Base-by-base conservation (phyloP, 371 early-diverging fungal species). In the Chytridium lagenaria region DNA sequence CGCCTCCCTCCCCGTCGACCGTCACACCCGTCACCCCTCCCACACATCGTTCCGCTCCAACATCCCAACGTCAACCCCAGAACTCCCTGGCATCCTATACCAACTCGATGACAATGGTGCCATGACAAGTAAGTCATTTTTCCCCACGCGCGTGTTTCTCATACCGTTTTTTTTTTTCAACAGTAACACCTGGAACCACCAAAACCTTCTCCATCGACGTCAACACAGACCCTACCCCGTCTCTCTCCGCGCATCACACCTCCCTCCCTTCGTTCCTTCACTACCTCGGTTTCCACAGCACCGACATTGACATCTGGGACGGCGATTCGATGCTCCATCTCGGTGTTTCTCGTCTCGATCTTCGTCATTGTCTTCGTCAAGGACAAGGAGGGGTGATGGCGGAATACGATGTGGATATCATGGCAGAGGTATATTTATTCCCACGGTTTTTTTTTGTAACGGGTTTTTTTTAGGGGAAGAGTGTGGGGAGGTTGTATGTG, bases 231-330 rank as follows among this genome's bases (percentile, higher is more conserved):
- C 19, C 67, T 7, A 40, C 66, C 30, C 28, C 70, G 7, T 26
- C 61, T 1, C 59, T 66, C 23, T 71, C 23, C 33, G 28, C 78
- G 0, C 38, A 31, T 3, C 59, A 77, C 26, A 70, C 55, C 64
- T 59, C 59, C 22, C 50, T 74, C 10, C 31, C 64, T 44, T 63
- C 71, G 22, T 67, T 83, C 37, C 51, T 71, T 3, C 59, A 70
- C 40, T 83, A 84, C 55, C 16, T 84, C 33, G 68, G 63, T 7
- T 26, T n/a, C 10, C 72, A 73, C 16, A 15, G 71, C 2, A 44
- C 83, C 5, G 51, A 74, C 37, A 73, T 84, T 44, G 81, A 82
- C 66, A 67, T 81, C 1, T 84, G 85, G 85, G 85, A 84, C 73
- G 85, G 76, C 2, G 81, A 82, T 19, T 72, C 82, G 16, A 50